Evolutionary conservation across 768 basidiomycete genomes (phyloP).

Genomic region (Podaxis pistillaris): DNA sequence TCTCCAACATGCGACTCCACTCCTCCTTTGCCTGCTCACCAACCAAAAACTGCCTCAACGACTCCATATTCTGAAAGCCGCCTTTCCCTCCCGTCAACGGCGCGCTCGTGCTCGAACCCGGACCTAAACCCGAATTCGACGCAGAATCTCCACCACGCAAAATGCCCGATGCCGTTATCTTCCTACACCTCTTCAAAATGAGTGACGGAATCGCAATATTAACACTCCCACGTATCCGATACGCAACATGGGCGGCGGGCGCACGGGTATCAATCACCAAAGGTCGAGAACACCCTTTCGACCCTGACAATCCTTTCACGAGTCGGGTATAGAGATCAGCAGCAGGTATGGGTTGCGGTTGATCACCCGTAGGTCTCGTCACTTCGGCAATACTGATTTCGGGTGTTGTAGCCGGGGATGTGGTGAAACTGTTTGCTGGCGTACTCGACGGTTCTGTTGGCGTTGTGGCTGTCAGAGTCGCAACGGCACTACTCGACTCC

Average conservation of each 20-base stretch:
- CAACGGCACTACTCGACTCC: conserved; percentile 2
- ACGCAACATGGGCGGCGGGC: conserved; percentile 58
- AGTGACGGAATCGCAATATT: conserved; percentile 89
- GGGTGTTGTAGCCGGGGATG: conserved; percentile 12
- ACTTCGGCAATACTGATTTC: background rate
- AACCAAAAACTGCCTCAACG: conserved; percentile 78
- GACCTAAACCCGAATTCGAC: background rate
- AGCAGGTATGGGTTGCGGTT: conserved; percentile 15
- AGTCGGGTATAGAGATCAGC: conserved; percentile 18
- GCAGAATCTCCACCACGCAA: background rate
- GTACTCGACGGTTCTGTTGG: conserved; percentile 1
- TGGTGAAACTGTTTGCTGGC: background rate
- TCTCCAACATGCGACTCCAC: conserved; percentile 40
- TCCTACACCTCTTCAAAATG: conserved; percentile 82
- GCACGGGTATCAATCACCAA: conserved; percentile 84
- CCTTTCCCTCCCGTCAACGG: conserved; percentile 32
- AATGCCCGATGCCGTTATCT: conserved; percentile 35
- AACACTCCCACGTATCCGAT: conserved; percentile 66
- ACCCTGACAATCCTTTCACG: conserved; percentile 24
- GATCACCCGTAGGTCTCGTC: background rate
- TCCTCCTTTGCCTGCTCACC: conserved; percentile 68
- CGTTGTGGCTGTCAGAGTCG: background rate
- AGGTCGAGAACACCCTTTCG: conserved; percentile 39
- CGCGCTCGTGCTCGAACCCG: background rate
- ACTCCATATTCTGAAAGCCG: conserved; percentile 62